phyloP scores from a whole-genome alignment of 164 flowering plant genomes.

The Litsea cubeba region DNA sequence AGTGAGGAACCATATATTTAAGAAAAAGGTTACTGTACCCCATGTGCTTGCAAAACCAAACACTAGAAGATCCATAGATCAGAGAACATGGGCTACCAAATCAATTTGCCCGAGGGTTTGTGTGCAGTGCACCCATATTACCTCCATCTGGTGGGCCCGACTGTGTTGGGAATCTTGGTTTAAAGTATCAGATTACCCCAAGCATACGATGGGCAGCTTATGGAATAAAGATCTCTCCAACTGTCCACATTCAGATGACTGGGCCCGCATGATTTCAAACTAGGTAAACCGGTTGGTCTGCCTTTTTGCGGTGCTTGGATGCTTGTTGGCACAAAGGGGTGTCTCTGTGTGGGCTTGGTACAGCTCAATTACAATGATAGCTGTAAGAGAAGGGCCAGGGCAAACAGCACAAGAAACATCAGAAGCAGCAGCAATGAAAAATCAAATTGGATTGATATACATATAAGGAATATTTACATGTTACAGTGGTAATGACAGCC shows the following conservation, averaged over 20 bases:
- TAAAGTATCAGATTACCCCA: background rate
- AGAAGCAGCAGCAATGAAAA: constrained; percentile 16
- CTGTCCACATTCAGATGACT: background rate
- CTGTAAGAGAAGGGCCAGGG: background rate
- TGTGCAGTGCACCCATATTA: background rate
- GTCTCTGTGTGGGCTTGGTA: background rate
- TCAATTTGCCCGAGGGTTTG: background rate
- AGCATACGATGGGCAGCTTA: background rate
- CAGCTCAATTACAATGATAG: background rate
- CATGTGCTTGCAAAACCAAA: constrained; percentile 1
- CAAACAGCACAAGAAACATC: background rate
- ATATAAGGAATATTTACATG: constrained; percentile 46
- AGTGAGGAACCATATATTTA: background rate
- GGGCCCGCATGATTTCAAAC: background rate
- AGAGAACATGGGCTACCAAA: constrained; percentile 7
- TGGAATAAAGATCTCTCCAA: background rate
- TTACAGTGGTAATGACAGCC: constrained; percentile 26
- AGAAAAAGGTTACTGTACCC: background rate
- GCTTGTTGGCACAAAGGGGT: background rate
- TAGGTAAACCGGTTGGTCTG: background rate
- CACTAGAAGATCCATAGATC: background rate
- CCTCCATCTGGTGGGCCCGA: background rate
- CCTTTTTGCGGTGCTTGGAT: background rate
- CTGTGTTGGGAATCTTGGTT: background rate
- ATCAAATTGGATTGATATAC: constrained; percentile 44